Conservation (phyloP, 1,139 yeast species). For the Suhomyces terraborum region DNA sequence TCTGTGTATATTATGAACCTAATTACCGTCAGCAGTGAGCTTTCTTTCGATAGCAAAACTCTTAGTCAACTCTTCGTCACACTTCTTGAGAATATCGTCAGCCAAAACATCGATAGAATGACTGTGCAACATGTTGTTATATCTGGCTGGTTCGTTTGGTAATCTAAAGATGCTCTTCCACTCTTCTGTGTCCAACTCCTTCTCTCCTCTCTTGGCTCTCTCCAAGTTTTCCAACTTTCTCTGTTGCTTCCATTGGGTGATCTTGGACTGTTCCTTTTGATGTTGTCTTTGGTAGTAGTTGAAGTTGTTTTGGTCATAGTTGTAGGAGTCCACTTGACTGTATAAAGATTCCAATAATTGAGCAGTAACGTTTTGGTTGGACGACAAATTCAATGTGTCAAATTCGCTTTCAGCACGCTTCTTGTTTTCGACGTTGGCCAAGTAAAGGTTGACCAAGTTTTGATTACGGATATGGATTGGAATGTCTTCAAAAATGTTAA, state of each 20-base stretch:
- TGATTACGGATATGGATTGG: slow-evolving; percentile 65
- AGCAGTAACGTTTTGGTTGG: slow-evolving; percentile 48
- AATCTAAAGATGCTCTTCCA: slow-evolving; percentile 69
- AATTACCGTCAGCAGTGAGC: slow-evolving; percentile 25
- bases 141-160: slow-evolving; percentile 76
- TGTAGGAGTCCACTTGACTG: slow-evolving; percentile 75
- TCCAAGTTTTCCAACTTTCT: slow-evolving; percentile 68
- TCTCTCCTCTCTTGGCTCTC: slow-evolving; percentile 59
- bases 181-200: slow-evolving; percentile 58
- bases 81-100: slow-evolving; percentile 63
- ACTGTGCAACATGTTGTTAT: slow-evolving; percentile 69
- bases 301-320: slow-evolving; percentile 80
- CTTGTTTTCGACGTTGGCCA: slow-evolving; percentile 37
- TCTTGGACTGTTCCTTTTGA: slow-evolving; percentile 69
- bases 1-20: slow-evolving; percentile 10
- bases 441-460: slow-evolving; percentile 43
- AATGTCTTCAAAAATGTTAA: slow-evolving; percentile 72
- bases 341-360: slow-evolving; percentile 66
- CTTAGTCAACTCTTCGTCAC: slow-evolving; percentile 63
- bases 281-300: slow-evolving; percentile 81
- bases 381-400: slow-evolving; percentile 45
- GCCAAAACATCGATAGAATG: slow-evolving; percentile 72
- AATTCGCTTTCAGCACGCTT: slow-evolving; percentile 31
- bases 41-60: slow-evolving; percentile 59
- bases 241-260: slow-evolving; percentile 71